Evolutionary conservation across 2,329 filamentous ascomycete species (phyloP).

Genomic region (Colletotrichum sp.): DNA sequence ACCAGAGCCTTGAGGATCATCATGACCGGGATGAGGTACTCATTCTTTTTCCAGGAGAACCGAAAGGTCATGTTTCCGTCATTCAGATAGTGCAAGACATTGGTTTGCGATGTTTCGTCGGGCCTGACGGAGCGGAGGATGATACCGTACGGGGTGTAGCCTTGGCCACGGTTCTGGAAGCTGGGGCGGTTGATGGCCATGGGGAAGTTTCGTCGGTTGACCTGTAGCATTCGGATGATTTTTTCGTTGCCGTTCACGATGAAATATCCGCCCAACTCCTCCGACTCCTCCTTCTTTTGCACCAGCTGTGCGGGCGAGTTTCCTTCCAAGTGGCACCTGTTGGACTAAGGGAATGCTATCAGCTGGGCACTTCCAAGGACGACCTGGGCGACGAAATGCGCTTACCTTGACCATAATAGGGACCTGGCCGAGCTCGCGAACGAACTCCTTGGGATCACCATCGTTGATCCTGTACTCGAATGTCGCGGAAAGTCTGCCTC

Average conservation of each 20-base stretch:
- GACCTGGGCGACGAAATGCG: constrained; percentile 6
- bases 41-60: constrained; percentile 97
- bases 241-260: constrained; percentile 98
- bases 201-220: constrained; percentile 91
- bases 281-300: constrained; percentile 88
- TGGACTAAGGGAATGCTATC: constrained; percentile 64
- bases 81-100: constrained; percentile 92
- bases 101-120: constrained; percentile 98
- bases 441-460: constrained; percentile 81
- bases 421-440: constrained; percentile 85
- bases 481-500: constrained; percentile 82
- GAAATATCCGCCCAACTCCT: constrained; percentile 96
- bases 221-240: constrained; percentile 88
- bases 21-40: constrained; percentile 93
- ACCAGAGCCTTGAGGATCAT: constrained; percentile 96
- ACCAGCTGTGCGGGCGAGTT: constrained; percentile 85
- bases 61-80: constrained; percentile 97
- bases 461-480: constrained; percentile 89
- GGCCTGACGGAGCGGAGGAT: constrained; percentile 90
- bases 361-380: constrained; percentile 23
- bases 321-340: constrained; percentile 87
- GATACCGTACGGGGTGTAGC: constrained; percentile 90
- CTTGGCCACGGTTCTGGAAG: constrained; percentile 84
- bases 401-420: constrained; percentile 91
- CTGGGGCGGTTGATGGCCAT: constrained; percentile 92